Evolutionary conservation across 1,139 yeast genomes (phyloP), one percentile per base, ranked within the genome.

Genomic region (Zygoascus hellenicus): DNA sequence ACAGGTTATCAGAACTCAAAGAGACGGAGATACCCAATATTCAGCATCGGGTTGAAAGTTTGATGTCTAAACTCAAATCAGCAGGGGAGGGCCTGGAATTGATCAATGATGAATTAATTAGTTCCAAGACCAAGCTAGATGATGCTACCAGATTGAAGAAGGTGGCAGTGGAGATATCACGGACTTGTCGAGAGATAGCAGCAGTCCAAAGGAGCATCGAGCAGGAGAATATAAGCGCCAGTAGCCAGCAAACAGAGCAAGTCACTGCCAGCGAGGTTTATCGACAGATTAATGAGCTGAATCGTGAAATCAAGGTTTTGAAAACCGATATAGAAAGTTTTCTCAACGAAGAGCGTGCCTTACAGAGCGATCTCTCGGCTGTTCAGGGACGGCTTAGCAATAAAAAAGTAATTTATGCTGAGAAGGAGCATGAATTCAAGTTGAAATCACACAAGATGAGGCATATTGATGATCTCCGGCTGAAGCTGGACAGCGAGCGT

Each of bases 301-400:
- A 66, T 36, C 63, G 65, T 5, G 68, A 70, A 39, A 65, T 80
- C 35, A 80, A 77, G 55, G 58, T 56, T 1, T 54, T 74, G 4
- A 70, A 95, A 50, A 65, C 63, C 19, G 67, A 65, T 2, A 63
- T 83, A 2, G 67, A 67, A 9, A 69, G 67, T 1, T 59, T 76
- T 30, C 70, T 68, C 6, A 85, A 81, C 49, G 51, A 59, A 2
- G 68, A 67, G 15, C 75, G 76, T 30, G 71, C 70, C 42, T 81
- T 76, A 41, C 55, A 77, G 26, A 69, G 73, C n/a, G 68, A 70
- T 16, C 57, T 82, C 29, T 22, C 26, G 4, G 26, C 26, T 5
- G 26, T 22, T 22, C 80, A 83, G 43, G 74, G 67, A 41, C 64
- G 67, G 29, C 66, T 83, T 7, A 80, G 81, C 52, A 89, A 83